Percentiles rank a stretch among this genome's conserved stretches.
Conservation (phyloP, 202 grass and related monocot species). For the Panicum hallii region DNA sequence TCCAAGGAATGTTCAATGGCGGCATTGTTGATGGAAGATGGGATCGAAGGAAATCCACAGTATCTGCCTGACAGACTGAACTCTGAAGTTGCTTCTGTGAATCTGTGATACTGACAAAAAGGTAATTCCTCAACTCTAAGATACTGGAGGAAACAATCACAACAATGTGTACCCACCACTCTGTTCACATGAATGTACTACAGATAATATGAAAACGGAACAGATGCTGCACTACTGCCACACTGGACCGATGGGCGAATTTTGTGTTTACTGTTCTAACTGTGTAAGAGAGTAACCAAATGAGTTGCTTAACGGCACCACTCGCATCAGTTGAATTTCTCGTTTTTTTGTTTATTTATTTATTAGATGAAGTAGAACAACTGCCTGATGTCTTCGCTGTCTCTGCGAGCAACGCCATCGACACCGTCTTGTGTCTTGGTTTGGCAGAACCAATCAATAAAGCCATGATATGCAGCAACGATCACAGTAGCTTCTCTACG, state of each 20-base stretch:
- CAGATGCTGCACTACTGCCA: background rate
- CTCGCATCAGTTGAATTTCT: background rate
- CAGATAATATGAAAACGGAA: background rate
- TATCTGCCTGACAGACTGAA: too few relatives aligned
- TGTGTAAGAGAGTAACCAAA: background rate
- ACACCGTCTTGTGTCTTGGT: too few relatives aligned
- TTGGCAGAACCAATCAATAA: background rate
- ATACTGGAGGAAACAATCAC: too few relatives aligned
- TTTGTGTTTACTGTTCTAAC: background rate
- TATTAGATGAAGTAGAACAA: too few relatives aligned
- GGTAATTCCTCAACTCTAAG: background rate
- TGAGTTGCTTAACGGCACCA: background rate
- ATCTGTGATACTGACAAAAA: too few relatives aligned
- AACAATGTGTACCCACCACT: background rate
- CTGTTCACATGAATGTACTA: background rate
- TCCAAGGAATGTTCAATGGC: too few relatives aligned
- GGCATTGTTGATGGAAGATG: too few relatives aligned
- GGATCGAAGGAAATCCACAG: too few relatives aligned
- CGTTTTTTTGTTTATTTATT: background rate
- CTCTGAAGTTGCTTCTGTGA: too few relatives aligned
- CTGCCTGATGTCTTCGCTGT: too few relatives aligned
- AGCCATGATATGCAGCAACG: background rate
- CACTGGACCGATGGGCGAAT: background rate
- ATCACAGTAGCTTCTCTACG: slow-evolving; percentile 44
- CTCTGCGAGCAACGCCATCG: too few relatives aligned